phyloP scores from a whole-genome alignment of 768 basidiomycete genomes.

The Pleurotus tuber-regium region DNA sequence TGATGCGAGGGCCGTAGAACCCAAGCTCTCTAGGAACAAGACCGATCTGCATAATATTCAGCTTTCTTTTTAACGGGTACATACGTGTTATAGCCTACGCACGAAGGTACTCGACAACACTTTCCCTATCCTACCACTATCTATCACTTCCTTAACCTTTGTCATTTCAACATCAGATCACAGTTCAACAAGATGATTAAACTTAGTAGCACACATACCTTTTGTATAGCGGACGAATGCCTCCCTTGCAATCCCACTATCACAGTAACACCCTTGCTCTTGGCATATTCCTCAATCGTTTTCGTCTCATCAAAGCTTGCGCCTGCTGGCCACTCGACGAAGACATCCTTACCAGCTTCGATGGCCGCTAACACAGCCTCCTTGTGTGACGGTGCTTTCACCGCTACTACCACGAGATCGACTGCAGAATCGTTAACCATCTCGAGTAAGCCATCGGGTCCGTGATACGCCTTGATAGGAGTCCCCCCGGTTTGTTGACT shows the following conservation, averaged over 20 bases:
- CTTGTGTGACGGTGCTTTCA: conserved; percentile 30
- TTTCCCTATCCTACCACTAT: conserved; percentile 27
- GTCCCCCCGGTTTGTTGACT: conserved; percentile 21
- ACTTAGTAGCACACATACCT: conserved; percentile 21
- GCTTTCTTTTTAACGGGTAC: no score
- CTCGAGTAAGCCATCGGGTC: conserved; percentile 10
- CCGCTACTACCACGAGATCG: conserved; percentile 33
- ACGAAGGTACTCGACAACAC: conserved; percentile 25
- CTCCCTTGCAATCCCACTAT: conserved; percentile 35
- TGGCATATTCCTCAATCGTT: conserved; percentile 31
- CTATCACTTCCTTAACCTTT: conserved; percentile 31
- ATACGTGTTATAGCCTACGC: no score
- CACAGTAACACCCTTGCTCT: conserved; percentile 24
- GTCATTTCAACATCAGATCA: no score
- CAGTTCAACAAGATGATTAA: background rate
- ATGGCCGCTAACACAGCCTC: conserved; percentile 28
- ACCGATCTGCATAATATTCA: conserved; percentile 4
- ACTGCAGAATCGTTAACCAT: conserved; percentile 35
- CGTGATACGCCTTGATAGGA: conserved; percentile 31
- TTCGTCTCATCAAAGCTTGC: conserved; percentile 26
- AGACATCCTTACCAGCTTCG: conserved; percentile 35
- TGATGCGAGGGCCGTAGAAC: conserved; percentile 16
- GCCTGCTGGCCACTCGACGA: conserved; percentile 41
- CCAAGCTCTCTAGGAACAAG: conserved; percentile 9
- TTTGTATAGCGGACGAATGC: conserved; percentile 23